Evolutionary conservation across 305 asterid species (phyloP), one percentile per base, ranked within the genome.

Genomic region (Fraxinus nigra): DNA sequence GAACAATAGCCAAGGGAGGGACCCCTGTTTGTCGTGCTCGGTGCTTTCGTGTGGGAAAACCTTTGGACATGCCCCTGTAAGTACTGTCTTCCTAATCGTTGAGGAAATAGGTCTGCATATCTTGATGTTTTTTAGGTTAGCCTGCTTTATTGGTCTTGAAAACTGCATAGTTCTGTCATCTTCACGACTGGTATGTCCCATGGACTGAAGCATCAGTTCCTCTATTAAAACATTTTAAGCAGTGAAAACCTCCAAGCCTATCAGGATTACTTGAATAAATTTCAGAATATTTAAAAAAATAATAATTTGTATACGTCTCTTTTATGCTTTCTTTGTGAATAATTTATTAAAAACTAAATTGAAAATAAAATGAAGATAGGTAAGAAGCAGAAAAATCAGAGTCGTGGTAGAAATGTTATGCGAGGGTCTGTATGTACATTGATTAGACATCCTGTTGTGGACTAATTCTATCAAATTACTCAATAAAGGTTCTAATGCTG

Each of bases 41-140:
- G 79, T 93, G 99, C 91, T 95, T 95, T 83, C 99, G 97, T 38
- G 99, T 95, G 86, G 99, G 98, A 81, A 92, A 92, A 90, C 90
- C 89, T 76, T 89, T 94, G 65, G 99, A 92, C 63, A 87, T 93
- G 89, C 79, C 81, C 80, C 85, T 95, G 99, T 95, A 93, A 92
- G 99, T 92, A 24, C 22, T 84, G 11, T 79, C 34, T 74, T n/a
- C 79, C 37, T 79, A 43, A 72, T 78, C 78, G 51, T 75, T 61
- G 48, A 75, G 54, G 61, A 16, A 16, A 34, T 32, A 35, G 33
- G 67, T 38, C 54, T 70, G 35, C 26, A 40, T 75, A 40, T 72
- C 78, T 34, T 28, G 28, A 69, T 32, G n/a, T 70, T 70, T 30
- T 70, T 30, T 14, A 70, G 35, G 76, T 70, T 70, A 30, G 13